Conservation (phyloP, 2,329 filamentous ascomycete species). For the Paramyrothecium sp. region DNA sequence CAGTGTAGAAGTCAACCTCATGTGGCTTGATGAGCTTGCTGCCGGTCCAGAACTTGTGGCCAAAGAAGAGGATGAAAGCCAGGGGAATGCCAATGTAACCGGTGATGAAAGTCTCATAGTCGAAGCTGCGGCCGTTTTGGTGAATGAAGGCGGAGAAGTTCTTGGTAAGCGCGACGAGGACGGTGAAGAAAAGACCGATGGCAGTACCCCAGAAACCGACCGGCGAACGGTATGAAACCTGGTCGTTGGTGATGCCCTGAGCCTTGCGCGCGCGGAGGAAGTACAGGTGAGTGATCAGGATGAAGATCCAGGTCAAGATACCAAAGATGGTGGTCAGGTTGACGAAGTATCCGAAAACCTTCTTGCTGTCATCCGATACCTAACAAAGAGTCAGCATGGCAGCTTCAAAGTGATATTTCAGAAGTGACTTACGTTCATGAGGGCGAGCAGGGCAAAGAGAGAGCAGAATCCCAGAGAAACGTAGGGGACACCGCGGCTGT, state of each 20-base stretch:
- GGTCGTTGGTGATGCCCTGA: constrained; percentile 52
- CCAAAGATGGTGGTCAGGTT: constrained; percentile 41
- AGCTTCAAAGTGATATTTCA: no score
- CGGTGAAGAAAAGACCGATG: constrained; percentile 65
- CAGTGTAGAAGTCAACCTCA: constrained; percentile 65
- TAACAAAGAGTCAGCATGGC: no score
- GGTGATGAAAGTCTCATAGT: constrained; percentile 73
- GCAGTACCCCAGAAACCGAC: constrained; percentile 67
- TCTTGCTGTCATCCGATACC: constrained; percentile 49
- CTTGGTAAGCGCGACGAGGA: constrained; percentile 74
- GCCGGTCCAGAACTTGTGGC: constrained; percentile 58
- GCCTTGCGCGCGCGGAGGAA: constrained; percentile 60
- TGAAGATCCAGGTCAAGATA: constrained; percentile 63
- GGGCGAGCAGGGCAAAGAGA: constrained; percentile 62
- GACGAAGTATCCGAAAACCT: constrained; percentile 62
- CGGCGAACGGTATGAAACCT: constrained; percentile 65
- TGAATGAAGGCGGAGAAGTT: constrained; percentile 70
- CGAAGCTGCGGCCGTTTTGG: constrained; percentile 51
- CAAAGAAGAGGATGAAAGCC: constrained; percentile 65
- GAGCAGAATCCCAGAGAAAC: constrained; percentile 61
- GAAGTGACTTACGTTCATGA: constrained; percentile 48
- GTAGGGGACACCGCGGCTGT: constrained; percentile 67
- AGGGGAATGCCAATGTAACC: constrained; percentile 73
- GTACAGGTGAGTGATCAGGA: constrained; percentile 63
- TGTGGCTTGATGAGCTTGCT: constrained; percentile 52